Conservation (phyloP, 192 early-diverging fungal genomes). For the Geranomyces michiganensis region DNA sequence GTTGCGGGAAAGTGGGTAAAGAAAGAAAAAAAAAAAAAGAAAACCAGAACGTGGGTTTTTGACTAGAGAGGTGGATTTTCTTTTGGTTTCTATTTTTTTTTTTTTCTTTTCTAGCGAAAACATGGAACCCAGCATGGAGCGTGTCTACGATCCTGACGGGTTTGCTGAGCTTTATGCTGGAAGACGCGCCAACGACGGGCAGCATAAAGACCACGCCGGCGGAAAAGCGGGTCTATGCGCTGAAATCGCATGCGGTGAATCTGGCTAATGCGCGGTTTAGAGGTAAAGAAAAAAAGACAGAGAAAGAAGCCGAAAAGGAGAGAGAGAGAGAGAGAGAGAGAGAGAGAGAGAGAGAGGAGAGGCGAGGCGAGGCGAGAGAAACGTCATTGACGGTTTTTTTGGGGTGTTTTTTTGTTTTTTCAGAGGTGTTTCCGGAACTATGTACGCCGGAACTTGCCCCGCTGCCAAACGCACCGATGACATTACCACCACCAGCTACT, state of each 20-base stretch:
- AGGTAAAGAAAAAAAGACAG: constrained; percentile 46
- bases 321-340: not conserved
- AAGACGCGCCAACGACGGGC: constrained; percentile 90
- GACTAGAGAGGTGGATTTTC: not conserved
- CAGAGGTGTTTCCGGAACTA: constrained; percentile 85
- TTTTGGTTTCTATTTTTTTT: not conserved
- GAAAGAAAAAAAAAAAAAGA: too few relatives aligned
- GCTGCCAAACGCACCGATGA: constrained; percentile 40
- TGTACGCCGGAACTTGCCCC: constrained; percentile 59
- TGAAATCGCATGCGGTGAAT: constrained; percentile 81
- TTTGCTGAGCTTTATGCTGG: constrained; percentile 95
- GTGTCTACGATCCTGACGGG: constrained; percentile 96
- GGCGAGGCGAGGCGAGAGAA: not conserved
- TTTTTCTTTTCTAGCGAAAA: constrained; percentile 36
- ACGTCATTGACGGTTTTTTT: not conserved
- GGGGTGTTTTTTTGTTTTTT: not conserved
- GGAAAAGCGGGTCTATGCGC: constrained; percentile 79
- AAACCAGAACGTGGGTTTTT: too few relatives aligned
- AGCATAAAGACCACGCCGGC: constrained; percentile 78
- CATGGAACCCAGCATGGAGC: constrained; percentile 98
- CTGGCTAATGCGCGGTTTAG: constrained; percentile 72
- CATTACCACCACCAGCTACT: constrained; percentile 1
- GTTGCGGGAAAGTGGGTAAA: not conserved
- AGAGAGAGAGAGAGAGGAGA: too few relatives aligned
- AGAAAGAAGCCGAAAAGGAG: not conserved